Percentiles rank a stretch among this genome's conserved stretches.
Conservation (phyloP, 441 rosid genomes). For the Euphorbia schlechtendalii region DNA sequence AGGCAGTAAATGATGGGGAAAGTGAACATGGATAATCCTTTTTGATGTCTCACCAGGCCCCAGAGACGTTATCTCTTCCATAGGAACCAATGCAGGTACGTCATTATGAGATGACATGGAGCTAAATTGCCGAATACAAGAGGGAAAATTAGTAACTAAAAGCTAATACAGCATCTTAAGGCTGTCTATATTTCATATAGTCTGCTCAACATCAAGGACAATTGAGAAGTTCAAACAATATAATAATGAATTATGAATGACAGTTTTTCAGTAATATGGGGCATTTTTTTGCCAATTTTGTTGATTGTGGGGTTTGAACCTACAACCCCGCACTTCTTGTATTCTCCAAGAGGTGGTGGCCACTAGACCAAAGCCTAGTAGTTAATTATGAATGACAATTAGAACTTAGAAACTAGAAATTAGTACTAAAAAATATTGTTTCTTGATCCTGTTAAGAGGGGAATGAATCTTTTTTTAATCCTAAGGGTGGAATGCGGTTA, state of each 20-base stretch:
- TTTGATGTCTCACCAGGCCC: constrained; percentile 52
- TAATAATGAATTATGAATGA: too few species aligned
- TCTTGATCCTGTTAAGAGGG: background rate
- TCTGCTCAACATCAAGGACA: background rate
- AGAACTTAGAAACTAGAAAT: background rate
- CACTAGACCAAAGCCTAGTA: too few species aligned
- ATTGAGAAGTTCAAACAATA: background rate
- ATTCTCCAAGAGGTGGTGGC: too few species aligned
- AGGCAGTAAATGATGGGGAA: constrained; percentile 90
- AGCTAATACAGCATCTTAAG: constrained; percentile 4
- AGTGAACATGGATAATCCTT: constrained; percentile 65
- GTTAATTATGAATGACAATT: constrained; percentile 2
- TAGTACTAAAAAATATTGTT: background rate
- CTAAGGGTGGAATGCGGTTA: background rate
- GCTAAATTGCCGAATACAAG: constrained; percentile 40
- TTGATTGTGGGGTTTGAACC: too few species aligned
- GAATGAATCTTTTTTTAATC: background rate
- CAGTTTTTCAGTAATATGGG: too few species aligned
- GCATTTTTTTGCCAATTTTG: too few species aligned
- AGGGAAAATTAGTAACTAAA: constrained; percentile 5
- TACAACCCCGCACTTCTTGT: too few species aligned
- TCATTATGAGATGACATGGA: constrained; percentile 32
- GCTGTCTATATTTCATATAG: background rate
- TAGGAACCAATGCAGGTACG: constrained; percentile 57
- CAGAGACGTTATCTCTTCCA: constrained; percentile 62